Percentiles rank a stretch among this genome's conserved stretches.
Evolutionary conservation across 2,329 filamentous ascomycete genomes (phyloP).

Genomic region (Botrytis byssoidea): DNA sequence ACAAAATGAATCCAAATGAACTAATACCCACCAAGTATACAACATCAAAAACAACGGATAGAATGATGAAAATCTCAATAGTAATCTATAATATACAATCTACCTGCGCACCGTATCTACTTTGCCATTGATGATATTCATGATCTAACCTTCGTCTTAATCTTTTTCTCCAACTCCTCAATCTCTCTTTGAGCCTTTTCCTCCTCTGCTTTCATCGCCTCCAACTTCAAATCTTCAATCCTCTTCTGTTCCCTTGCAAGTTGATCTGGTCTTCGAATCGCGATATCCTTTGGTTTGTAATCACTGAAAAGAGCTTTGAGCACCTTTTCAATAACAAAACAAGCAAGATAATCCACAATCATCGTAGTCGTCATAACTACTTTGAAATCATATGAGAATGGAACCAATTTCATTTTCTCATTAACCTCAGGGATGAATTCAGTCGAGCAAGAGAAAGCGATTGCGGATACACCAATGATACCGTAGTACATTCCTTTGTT

Average conservation of each 20-base stretch:
- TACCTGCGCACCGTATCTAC: conserved; percentile 3
- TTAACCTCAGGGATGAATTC: conserved; percentile 97
- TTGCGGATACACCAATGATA: conserved; percentile 81
- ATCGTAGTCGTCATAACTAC: conserved; percentile 78
- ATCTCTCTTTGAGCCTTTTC: conserved; percentile 52
- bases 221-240: conserved; percentile 56
- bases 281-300: conserved; percentile 91
- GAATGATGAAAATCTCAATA: no score
- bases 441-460: conserved; percentile 91
- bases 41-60: neutral
- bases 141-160: conserved; percentile 42
- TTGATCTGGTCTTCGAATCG: conserved; percentile 81
- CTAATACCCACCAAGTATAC: neutral
- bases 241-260: conserved; percentile 70
- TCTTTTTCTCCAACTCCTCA: conserved; percentile 57
- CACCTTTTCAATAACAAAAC: conserved; percentile 82
- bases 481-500: conserved; percentile 99
- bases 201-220: conserved; percentile 49
- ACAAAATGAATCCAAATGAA: neutral
- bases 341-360: conserved; percentile 82
- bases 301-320: conserved; percentile 88
- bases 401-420: conserved; percentile 86
- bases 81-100: conserved; percentile 10
- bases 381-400: conserved; percentile 88
- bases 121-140: neutral